These are phyloP conservation scores for Debaryomycetaceae sp. DNA, from an alignment of 1,139 yeast species.

Conservation along the genomic window DNA sequence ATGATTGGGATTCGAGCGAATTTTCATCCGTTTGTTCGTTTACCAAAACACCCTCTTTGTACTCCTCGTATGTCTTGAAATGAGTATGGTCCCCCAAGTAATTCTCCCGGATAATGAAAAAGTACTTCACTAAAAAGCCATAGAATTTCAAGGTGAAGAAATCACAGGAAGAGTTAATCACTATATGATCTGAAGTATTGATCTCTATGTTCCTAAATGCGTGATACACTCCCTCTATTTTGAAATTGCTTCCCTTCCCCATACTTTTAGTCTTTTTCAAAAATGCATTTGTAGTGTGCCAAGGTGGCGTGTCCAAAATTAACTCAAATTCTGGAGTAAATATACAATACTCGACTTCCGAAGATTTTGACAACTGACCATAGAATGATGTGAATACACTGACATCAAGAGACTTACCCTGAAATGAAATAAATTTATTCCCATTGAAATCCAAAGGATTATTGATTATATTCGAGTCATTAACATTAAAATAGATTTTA, in stretches of 20 bases:
- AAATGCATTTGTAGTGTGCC: constrained; percentile 84
- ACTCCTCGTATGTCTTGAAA: constrained; percentile 84
- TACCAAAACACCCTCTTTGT: constrained; percentile 24
- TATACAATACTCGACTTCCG: constrained; percentile 52
- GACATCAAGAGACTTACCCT: constrained; percentile 56
- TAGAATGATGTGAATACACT: constrained; percentile 56
- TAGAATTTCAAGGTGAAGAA: constrained; percentile 68
- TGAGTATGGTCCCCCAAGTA: constrained; percentile 86
- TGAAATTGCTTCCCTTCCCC: constrained; percentile 66
- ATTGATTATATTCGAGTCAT: constrained; percentile 82
- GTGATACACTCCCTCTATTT: constrained; percentile 63
- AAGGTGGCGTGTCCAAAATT: constrained; percentile 74
- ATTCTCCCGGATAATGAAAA: constrained; percentile 78
- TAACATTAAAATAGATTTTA: constrained; percentile 68
- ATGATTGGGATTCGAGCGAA: not conserved
- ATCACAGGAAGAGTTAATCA: constrained; percentile 61
- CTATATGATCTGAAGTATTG: constrained; percentile 66
- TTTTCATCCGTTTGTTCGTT: constrained; percentile 3
- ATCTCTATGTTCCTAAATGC: constrained; percentile 57
- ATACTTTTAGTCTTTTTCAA: constrained; percentile 52
- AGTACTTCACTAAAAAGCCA: constrained; percentile 74
- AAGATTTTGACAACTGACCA: constrained; percentile 55
- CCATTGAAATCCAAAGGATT: constrained; percentile 82
- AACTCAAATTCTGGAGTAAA: constrained; percentile 61
- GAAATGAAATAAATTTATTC: constrained; percentile 71